These are phyloP conservation scores for Globisporangium okanoganense DNA, from an alignment of 352 stramenopile species.

Conservation along the genomic window DNA sequence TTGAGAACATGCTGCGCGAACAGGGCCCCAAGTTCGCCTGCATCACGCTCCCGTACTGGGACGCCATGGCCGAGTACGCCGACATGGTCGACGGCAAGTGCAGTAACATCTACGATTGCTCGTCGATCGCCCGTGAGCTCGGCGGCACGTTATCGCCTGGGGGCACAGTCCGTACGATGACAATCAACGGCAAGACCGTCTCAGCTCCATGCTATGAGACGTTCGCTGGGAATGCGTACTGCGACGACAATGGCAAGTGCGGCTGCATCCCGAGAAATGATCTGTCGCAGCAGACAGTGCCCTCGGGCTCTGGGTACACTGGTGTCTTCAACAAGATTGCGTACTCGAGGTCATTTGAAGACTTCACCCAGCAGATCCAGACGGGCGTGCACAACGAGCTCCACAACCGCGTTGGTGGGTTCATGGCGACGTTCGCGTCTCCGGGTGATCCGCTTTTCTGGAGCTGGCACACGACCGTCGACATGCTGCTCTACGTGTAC, in stretches of 20 bases:
- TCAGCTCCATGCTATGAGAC: conserved; percentile 21
- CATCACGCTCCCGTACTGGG: conserved; percentile 48
- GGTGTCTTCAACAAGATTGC: conserved; percentile 23
- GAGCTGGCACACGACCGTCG: conserved; percentile 19
- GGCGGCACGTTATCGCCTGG: conserved; percentile 20
- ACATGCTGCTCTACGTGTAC: conserved; percentile 32
- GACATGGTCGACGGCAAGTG: conserved; percentile 24
- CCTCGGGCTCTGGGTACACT: conserved; percentile 37
- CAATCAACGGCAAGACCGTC: conserved; percentile 23
- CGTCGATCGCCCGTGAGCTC: conserved; percentile 28
- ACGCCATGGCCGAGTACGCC: conserved; percentile 41
- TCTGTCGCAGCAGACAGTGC: conserved; percentile 25
- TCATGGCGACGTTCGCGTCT: too few relatives aligned
- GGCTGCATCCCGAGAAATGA: conserved; percentile 27
- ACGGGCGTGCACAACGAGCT: conserved; percentile 33
- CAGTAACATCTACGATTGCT: conserved; percentile 28
- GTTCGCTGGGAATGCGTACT: conserved; percentile 21
- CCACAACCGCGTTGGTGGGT: too few relatives aligned
- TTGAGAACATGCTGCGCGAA: conserved; percentile 44
- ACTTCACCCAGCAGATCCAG: conserved; percentile 33
- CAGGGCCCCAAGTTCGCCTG: conserved; percentile 28
- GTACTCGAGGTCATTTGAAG: conserved; percentile 22
- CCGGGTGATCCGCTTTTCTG: neutral
- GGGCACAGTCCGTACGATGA: conserved; percentile 3
- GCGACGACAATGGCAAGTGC: conserved; percentile 23